Evolutionary conservation across 148 eudicot species (phyloP).

Genomic region (Rhododendron ferrugineum): DNA sequence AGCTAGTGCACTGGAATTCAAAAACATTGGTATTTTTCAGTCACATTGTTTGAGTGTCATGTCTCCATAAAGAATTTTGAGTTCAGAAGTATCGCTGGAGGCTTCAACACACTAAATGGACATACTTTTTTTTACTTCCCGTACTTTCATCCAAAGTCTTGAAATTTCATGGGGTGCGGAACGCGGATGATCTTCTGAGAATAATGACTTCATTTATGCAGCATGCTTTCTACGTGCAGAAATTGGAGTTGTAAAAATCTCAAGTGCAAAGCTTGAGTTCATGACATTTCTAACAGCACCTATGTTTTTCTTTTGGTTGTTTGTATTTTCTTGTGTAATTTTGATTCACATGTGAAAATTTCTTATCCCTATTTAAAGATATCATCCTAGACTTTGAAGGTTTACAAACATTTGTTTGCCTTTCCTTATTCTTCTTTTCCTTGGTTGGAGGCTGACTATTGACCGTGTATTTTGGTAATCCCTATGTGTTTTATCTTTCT

Average conservation of each 20-base stretch:
- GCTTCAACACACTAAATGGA: not conserved
- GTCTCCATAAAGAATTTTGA: not conserved
- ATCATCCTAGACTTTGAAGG: not conserved
- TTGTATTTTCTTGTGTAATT: not conserved
- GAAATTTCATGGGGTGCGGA: constrained; percentile 1
- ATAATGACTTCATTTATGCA: not conserved
- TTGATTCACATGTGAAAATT: not conserved
- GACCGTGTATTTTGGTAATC: not conserved
- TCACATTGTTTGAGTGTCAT: not conserved
- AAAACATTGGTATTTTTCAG: not conserved
- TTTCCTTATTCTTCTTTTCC: not conserved
- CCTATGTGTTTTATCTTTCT: not conserved
- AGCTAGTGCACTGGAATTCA: not conserved
- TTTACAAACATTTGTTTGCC: not conserved
- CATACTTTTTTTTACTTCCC: not conserved
- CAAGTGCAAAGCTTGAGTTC: not conserved
- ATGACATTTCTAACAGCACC: not conserved
- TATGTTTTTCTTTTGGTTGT: not conserved
- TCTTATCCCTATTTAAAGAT: not conserved
- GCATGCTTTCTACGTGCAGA: not conserved
- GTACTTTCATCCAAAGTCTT: not conserved
- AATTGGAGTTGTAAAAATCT: not conserved
- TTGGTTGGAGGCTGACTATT: not conserved
- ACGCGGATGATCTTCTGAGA: not conserved
- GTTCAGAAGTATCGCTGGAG: not conserved